Percentiles rank a stretch among this genome's conserved stretches.
Evolutionary conservation across 1,284 basidiomycete species (phyloP).

Genomic region (Cutaneotrichosporon sp.): DNA sequence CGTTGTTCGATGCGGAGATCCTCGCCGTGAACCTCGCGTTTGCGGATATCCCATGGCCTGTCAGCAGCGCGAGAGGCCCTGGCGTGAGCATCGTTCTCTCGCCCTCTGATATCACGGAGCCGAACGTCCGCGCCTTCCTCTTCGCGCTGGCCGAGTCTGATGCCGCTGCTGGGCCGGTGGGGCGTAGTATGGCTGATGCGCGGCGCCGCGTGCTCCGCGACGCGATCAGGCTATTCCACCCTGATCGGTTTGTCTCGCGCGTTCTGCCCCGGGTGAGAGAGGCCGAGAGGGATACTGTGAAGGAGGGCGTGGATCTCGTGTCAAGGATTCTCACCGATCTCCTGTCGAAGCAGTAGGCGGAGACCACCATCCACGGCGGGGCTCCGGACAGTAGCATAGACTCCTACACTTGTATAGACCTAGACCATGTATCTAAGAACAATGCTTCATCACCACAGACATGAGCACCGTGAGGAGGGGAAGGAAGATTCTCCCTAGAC

Average conservation of each 20-base stretch:
- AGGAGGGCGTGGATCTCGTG: slow-evolving; percentile 58
- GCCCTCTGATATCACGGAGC: slow-evolving; percentile 55
- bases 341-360: neutral
- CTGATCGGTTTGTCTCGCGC: slow-evolving; percentile 65
- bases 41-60: slow-evolving; percentile 73
- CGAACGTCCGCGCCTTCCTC: slow-evolving; percentile 57
- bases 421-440: no score
- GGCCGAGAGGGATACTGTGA: slow-evolving; percentile 57
- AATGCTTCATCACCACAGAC: no score
- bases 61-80: slow-evolving; percentile 46
- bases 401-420: no score
- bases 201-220: slow-evolving; percentile 51
- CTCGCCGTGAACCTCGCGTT: slow-evolving; percentile 50
- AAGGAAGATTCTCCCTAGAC: no score
- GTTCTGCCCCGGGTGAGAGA: slow-evolving; percentile 56
- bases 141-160: slow-evolving; percentile 50
- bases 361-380: no score
- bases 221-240: slow-evolving; percentile 65
- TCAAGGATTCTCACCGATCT: slow-evolving; percentile 31
- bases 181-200: slow-evolving; percentile 39
- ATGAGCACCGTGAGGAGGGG: no score
- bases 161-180: slow-evolving; percentile 48
- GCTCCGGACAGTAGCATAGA: no score
- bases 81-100: slow-evolving; percentile 25
- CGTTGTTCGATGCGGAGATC: slow-evolving; percentile 22